A percentile compares a stretch with the other conserved stretches of the same genome.
Conservation (phyloP, 441 rosid species). For the Arabidopsis lyrata region DNA sequence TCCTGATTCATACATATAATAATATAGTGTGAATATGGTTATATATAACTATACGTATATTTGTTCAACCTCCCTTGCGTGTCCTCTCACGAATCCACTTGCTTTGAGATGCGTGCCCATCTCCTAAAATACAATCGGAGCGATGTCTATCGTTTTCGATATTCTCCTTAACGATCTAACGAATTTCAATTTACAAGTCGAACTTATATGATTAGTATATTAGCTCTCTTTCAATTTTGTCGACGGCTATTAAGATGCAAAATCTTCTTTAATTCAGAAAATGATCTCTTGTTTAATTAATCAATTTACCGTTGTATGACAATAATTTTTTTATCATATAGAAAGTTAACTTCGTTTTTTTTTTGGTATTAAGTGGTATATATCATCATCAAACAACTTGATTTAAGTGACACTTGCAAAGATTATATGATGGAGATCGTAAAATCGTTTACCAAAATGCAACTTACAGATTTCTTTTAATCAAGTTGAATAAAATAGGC, state of each 20-base stretch:
- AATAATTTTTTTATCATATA: no score
- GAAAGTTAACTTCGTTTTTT: no score
- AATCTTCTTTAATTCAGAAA: background rate
- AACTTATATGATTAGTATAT: no score
- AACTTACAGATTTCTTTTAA: background rate
- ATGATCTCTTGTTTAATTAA: background rate
- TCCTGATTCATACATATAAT: background rate
- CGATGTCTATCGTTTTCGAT: constrained; percentile 33
- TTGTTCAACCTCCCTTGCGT: constrained; percentile 14
- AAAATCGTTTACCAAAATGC: background rate
- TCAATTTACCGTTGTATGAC: no score
- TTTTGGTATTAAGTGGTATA: no score
- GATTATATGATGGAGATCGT: background rate
- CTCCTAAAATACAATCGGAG: constrained; percentile 26
- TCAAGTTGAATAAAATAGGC: constrained; percentile 7
- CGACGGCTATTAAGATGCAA: background rate
- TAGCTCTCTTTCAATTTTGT: background rate
- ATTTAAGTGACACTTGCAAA: constrained; percentile 1
- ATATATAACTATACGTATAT: constrained; percentile 1
- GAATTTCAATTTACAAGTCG: background rate
- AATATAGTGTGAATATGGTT: background rate
- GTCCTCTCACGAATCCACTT: constrained; percentile 23
- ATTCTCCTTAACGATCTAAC: constrained; percentile 20
- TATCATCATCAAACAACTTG: background rate
- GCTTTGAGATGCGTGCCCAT: constrained; percentile 49